Percentiles rank a stretch among this genome's conserved stretches.
These are phyloP conservation scores for Jackrogersella multiformis DNA, from an alignment of 495 filamentous ascomycete species.

Conservation along the genomic window DNA sequence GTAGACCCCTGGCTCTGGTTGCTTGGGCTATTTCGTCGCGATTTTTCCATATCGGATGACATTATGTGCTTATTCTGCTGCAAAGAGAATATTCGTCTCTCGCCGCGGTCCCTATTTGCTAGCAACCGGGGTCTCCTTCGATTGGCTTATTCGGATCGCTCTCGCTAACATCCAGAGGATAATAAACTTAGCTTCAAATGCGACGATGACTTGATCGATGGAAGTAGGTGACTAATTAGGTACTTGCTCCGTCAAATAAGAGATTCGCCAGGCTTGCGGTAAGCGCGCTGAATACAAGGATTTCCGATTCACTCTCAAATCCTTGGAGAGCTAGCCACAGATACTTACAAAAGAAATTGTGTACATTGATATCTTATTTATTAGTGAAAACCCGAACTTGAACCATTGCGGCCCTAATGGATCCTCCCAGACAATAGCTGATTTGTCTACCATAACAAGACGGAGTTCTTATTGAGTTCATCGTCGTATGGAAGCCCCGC, in stretches of 20 bases:
- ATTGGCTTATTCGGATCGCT: constrained; percentile 17
- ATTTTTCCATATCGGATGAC: constrained; percentile 24
- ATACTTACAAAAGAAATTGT: constrained; percentile 1
- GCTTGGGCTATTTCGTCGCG: constrained; percentile 28
- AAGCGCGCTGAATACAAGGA: constrained; percentile 34
- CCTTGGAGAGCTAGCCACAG: constrained; percentile 5
- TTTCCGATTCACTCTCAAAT: constrained; percentile 12
- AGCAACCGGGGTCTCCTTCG: constrained; percentile 1
- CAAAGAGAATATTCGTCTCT: neutral
- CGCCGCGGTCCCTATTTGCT: neutral
- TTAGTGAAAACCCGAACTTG: neutral
- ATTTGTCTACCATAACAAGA: neutral
- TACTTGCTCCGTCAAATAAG: constrained; percentile 17
- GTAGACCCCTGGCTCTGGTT: constrained; percentile 25
- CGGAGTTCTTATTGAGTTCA: constrained; percentile 1
- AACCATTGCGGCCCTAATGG: neutral
- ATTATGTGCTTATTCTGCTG: neutral
- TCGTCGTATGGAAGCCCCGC: constrained; percentile 17
- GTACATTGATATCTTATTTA: constrained; percentile 22
- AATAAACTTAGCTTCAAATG: neutral
- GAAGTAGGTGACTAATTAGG: constrained; percentile 12
- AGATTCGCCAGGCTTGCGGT: constrained; percentile 4
- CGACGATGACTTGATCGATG: constrained; percentile 18
- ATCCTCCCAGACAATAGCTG: neutral
- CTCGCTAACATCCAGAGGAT: neutral